A percentile compares a stretch with the other conserved stretches of the same genome.
Conservation (phyloP, 106 monocot genomes). For the Dactylorhiza incarnata region DNA sequence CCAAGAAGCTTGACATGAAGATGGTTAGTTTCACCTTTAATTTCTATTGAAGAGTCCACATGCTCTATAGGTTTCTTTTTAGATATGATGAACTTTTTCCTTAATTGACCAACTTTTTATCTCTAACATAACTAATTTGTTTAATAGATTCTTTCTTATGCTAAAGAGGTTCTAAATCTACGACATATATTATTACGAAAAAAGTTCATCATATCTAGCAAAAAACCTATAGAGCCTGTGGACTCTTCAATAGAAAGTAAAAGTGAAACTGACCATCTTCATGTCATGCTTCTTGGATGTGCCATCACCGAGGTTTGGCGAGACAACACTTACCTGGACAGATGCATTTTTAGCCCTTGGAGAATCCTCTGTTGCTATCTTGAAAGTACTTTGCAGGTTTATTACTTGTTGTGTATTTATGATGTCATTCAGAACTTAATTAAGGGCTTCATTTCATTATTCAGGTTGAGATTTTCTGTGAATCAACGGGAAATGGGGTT, state of each 20-base stretch:
- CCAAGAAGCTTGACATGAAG: slow-evolving; percentile 37
- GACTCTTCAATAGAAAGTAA: not conserved
- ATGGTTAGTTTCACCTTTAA: too few relatives aligned
- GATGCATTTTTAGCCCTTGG: slow-evolving; percentile 64
- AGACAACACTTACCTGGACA: slow-evolving; percentile 13
- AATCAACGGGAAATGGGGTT: slow-evolving; percentile 51
- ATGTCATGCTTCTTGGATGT: slow-evolving; percentile 36
- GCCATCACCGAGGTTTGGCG: slow-evolving; percentile 55
- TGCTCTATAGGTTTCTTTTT: too few relatives aligned
- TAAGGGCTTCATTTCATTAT: not conserved
- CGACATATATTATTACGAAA: slow-evolving; percentile 43
- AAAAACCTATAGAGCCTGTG: not conserved
- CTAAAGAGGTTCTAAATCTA: slow-evolving; percentile 41
- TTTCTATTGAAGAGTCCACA: too few relatives aligned
- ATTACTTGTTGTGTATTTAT: not conserved
- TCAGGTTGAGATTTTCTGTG: slow-evolving; percentile 60
- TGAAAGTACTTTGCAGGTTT: slow-evolving; percentile 85
- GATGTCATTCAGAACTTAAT: not conserved
- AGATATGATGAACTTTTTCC: too few relatives aligned
- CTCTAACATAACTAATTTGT: slow-evolving; percentile 4
- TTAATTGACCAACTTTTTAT: not conserved
- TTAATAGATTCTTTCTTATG: slow-evolving; percentile 62
- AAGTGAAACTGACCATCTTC: not conserved
- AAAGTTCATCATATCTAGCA: slow-evolving; percentile 34
- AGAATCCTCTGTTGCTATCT: slow-evolving; percentile 59